These are phyloP conservation scores for Ambrosia trifida DNA, from an alignment of 129 eudicot species.

Conservation along the genomic window DNA sequence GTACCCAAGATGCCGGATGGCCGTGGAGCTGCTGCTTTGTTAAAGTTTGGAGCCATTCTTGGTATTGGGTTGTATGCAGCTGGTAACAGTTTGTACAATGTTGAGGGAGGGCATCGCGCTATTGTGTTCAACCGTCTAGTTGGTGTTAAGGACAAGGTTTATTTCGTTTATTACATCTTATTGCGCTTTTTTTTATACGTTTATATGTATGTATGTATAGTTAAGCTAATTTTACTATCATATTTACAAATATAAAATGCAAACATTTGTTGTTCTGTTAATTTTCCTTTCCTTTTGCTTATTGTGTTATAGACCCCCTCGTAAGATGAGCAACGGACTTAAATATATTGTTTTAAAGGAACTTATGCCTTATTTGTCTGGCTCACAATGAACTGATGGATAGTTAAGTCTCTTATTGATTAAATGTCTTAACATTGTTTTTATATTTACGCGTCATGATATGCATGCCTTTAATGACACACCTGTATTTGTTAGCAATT, in stretches of 20 bases:
- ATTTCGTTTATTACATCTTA: not conserved
- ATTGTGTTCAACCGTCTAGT: constrained; percentile 61
- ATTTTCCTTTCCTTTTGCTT: not conserved
- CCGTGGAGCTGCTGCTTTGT: constrained; percentile 57
- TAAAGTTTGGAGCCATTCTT: constrained; percentile 50
- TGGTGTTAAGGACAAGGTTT: constrained; percentile 73
- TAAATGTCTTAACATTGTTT: too few relatives aligned
- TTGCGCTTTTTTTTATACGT: not conserved
- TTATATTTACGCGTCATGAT: too few relatives aligned
- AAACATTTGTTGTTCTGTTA: not conserved
- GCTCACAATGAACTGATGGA: too few relatives aligned
- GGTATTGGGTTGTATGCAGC: constrained; percentile 59
- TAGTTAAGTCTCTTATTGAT: not conserved
- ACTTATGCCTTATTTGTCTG: not conserved
- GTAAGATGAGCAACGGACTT: not conserved
- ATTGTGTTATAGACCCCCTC: not conserved
- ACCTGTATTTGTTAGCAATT: not conserved
- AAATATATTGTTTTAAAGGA: not conserved
- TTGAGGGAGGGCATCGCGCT: constrained; percentile 54
- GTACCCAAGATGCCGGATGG: constrained; percentile 65
- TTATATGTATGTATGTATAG: too few relatives aligned
- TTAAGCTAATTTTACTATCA: not conserved
- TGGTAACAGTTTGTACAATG: constrained; percentile 54
- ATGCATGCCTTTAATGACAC: not conserved
- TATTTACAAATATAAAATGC: not conserved